Evolutionary conservation across 805 yeast species (phyloP).

Genomic region (Candida oleophila): DNA sequence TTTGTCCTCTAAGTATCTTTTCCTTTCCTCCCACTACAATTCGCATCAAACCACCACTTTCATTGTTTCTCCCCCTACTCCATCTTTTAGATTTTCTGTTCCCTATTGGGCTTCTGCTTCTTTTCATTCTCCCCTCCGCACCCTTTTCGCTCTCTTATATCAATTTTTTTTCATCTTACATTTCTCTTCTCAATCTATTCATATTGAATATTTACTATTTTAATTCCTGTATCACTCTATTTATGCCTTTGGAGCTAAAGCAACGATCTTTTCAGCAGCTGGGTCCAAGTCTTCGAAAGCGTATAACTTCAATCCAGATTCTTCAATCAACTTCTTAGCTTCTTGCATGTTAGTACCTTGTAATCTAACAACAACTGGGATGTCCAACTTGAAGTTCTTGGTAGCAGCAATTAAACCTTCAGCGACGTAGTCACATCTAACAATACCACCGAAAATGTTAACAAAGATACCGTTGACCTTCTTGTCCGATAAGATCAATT

Average conservation of each 20-base stretch:
- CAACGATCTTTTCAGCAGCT: conserved; percentile 94
- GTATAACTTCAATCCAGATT: conserved; percentile 90
- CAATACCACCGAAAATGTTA: conserved; percentile 99
- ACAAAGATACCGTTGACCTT: conserved; percentile 94
- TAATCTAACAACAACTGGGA: conserved; percentile 96
- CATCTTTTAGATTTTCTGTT: too few species aligned
- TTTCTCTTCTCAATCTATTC: not conserved
- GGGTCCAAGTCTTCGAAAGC: conserved; percentile 91
- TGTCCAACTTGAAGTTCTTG: conserved; percentile 82
- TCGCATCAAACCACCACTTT: too few species aligned
- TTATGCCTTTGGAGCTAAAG: conserved; percentile 47
- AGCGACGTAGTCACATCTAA: conserved; percentile 98
- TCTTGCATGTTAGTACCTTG: conserved; percentile 95
- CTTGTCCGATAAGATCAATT: conserved; percentile 84
- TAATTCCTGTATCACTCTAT: not conserved
- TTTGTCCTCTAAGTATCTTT: too few species aligned
- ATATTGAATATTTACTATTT: not conserved
- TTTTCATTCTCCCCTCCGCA: too few species aligned
- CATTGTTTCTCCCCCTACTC: too few species aligned
- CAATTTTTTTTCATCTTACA: too few species aligned
- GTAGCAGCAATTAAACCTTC: conserved; percentile 95
- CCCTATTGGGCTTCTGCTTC: too few species aligned
- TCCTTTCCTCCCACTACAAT: too few species aligned
- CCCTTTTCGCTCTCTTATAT: too few species aligned
- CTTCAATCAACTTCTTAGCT: conserved; percentile 81